Evolutionary conservation across 2,329 filamentous ascomycete species (phyloP).

Genomic region (Botryotinia globosa): DNA sequence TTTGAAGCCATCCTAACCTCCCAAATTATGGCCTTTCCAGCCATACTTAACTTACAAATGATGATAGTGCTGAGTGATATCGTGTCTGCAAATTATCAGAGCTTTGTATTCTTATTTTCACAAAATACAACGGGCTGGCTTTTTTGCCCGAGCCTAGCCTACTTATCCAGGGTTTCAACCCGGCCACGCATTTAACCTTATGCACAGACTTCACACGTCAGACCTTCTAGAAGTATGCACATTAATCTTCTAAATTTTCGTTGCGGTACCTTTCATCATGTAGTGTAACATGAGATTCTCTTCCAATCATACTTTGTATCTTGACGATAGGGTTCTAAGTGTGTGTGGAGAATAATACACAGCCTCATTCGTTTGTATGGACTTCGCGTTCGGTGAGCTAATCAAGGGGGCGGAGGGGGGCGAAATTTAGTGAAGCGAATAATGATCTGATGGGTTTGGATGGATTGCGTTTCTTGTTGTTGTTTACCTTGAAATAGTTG

Average conservation of each 20-base stretch:
- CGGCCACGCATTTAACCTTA: background rate
- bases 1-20: background rate
- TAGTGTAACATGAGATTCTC: background rate
- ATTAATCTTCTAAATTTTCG: background rate
- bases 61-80: background rate
- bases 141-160: background rate
- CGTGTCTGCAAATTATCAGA: background rate
- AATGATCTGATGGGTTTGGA: background rate
- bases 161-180: background rate
- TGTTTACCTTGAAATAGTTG: background rate
- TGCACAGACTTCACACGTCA: background rate
- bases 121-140: background rate
- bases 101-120: background rate
- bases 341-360: background rate
- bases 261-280: background rate
- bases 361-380: background rate
- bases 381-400: background rate
- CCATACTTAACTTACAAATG: background rate
- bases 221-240: constrained; percentile 5
- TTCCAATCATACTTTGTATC: background rate
- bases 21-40: background rate
- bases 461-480: background rate
- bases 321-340: background rate
- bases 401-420: background rate
- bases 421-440: background rate